A percentile compares a stretch with the other conserved stretches of the same genome.
phyloP scores from a whole-genome alignment of 768 basidiomycete species.

The Phaeotremella fagi region DNA sequence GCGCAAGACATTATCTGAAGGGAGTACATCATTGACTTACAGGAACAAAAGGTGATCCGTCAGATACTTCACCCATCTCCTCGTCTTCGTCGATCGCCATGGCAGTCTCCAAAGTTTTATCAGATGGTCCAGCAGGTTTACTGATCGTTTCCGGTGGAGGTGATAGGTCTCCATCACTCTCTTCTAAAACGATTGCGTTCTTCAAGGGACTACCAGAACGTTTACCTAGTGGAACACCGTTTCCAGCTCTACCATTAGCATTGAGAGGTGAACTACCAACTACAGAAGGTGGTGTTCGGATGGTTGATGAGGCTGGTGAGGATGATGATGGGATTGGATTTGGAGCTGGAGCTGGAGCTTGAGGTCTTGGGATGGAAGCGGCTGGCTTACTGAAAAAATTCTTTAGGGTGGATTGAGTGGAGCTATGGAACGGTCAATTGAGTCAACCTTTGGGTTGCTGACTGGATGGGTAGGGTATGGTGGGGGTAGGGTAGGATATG shows the following conservation, averaged over 20 bases:
- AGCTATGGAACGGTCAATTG: not conserved
- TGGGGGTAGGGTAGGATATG: conserved; percentile 13
- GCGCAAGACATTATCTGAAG: too few species aligned
- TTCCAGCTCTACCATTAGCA: not conserved
- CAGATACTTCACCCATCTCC: conserved; percentile 19
- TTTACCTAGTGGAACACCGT: not conserved
- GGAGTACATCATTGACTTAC: conserved; percentile 24
- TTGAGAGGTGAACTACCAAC: conserved; percentile 26
- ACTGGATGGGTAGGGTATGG: conserved; percentile 1
- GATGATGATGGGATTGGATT: conserved; percentile 3
- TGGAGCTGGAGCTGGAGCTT: conserved; percentile 6
- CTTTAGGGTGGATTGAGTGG: too few species aligned
- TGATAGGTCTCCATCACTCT: conserved; percentile 25
- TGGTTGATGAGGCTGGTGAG: conserved; percentile 20
- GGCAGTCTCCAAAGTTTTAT: conserved; percentile 2
- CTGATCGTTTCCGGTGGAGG: conserved; percentile 22
- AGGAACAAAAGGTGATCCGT: conserved; percentile 27
- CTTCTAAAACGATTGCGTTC: conserved; percentile 4
- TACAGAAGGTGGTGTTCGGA: conserved; percentile 22
- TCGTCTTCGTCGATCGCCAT: conserved; percentile 13
- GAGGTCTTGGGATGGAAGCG: not conserved
- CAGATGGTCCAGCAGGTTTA: not conserved
- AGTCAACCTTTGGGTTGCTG: conserved; percentile 1
- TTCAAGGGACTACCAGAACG: conserved; percentile 25
- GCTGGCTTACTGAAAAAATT: too few species aligned